Evolutionary conservation across 2,329 filamentous ascomycete genomes (phyloP), one percentile per base, ranked within the genome.

Genomic region (Hortaea werneckii): DNA sequence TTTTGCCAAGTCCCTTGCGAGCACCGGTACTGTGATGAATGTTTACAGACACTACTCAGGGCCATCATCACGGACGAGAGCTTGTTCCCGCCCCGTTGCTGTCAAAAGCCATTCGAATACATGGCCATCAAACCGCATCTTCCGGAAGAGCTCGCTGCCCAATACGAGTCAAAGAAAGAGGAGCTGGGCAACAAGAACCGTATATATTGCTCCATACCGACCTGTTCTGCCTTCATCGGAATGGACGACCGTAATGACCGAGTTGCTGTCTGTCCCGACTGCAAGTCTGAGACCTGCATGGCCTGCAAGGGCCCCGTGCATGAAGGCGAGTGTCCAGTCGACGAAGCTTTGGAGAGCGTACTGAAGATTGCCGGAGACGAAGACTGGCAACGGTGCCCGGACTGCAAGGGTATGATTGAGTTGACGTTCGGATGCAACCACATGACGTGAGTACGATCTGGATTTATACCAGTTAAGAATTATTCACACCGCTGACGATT

Each of bases 381-480:
- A 30, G 40, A 27, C 6, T 41, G 40, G 40, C 40, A 20, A 10
- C 13, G 27, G 6, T 41, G 40, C 40, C 40, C 13, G 10, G 13
- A 10, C 6, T 41, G 40, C 40, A 28, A 13, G 7, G 7, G 27
- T 29, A 28, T 41, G 40, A 29, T 41, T 11, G 75, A 79, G 57
- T 58, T 77, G 0, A 28, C 55, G 0, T 11, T 30, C 0, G 77
- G 78, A 1, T 80, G 78, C 49, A 65, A 74, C 42, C 77, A 80
- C 43, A 80, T 80, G 29, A 48, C 46, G 38, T 44, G 32, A 34
- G 45, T 46, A 12, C 39, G 30, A 34, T 5, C 26, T 20, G 20
- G 20, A 27, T 6, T 6, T 20, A 13, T n/a, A 12, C 6, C 41
- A 35, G 27, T 6, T 11, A 29, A 10, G 27, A 37, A 27, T 26